A percentile compares a stretch with the other conserved stretches of the same genome.
Evolutionary conservation across 2,329 filamentous ascomycete species (phyloP).

Genomic region (Nemania sp.): DNA sequence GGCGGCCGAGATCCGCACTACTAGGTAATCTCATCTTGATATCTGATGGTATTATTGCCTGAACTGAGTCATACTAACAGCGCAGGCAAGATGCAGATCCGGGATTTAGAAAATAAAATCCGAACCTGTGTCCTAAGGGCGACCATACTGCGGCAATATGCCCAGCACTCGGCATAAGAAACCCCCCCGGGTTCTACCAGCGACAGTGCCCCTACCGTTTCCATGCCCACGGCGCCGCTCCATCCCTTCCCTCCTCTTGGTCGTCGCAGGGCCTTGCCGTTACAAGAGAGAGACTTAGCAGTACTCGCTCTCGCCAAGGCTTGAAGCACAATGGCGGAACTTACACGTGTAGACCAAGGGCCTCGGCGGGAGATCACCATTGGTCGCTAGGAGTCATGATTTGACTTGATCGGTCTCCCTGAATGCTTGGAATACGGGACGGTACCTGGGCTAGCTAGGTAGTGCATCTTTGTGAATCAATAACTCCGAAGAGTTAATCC

Average conservation of each 20-base stretch:
- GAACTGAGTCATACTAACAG: not conserved
- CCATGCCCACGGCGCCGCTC: not conserved
- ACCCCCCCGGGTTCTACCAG: not conserved
- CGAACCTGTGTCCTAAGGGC: not conserved
- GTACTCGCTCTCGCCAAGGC: conserved; percentile 14
- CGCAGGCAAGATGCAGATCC: not conserved
- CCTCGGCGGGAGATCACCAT: conserved; percentile 2
- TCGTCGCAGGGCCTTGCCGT: too few relatives aligned
- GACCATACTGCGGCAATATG: not conserved
- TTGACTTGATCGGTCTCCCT: not conserved
- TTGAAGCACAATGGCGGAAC: conserved; percentile 7
- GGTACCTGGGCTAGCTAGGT: not conserved
- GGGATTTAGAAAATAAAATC: not conserved
- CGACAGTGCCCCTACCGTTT: not conserved
- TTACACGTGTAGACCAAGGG: conserved; percentile 4
- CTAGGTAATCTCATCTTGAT: too few relatives aligned
- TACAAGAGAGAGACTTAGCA: conserved; percentile 15
- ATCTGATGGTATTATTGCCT: too few relatives aligned
- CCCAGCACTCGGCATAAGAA: not conserved
- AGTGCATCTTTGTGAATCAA: too few relatives aligned
- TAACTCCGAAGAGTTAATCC: too few relatives aligned
- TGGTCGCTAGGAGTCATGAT: not conserved
- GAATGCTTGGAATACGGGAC: not conserved
- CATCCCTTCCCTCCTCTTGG: not conserved
- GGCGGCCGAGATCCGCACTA: not conserved